Percentiles rank a stretch among this genome's conserved stretches.
Conservation (phyloP, 106 monocot species). For the Dioscorea alata region DNA sequence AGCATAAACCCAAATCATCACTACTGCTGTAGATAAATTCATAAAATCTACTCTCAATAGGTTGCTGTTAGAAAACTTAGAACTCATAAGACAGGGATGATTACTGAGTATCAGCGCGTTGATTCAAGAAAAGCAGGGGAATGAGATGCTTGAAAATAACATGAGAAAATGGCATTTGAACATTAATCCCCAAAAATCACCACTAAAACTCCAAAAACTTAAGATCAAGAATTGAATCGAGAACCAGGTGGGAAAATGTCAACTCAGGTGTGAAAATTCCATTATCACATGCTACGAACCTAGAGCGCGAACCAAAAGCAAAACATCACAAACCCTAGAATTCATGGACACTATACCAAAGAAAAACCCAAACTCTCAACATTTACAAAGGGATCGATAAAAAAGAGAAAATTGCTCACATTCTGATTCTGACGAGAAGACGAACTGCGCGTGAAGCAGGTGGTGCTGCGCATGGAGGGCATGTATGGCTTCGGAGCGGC, state of each 20-base stretch:
- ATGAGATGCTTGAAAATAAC: too few species aligned
- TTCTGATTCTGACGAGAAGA: conserved; percentile 20
- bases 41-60: background rate
- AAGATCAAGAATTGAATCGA: background rate
- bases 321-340: background rate
- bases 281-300: too few species aligned
- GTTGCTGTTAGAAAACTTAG: background rate
- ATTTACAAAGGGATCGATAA: background rate
- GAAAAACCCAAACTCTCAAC: background rate
- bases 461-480: conserved; percentile 29
- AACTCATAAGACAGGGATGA: background rate
- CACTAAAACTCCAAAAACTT: background rate
- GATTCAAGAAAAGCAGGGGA: too few species aligned
- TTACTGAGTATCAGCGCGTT: too few species aligned
- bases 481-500: conserved; percentile 33
- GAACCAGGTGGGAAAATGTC: background rate
- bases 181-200: too few species aligned
- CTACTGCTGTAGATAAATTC: background rate
- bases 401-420: conserved; percentile 20
- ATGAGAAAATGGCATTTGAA: too few species aligned
- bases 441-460: conserved; percentile 1
- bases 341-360: too few species aligned
- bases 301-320: background rate
- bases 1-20: too few species aligned
- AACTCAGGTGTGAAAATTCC: too few species aligned